Evolutionary conservation across 2,329 filamentous ascomycete species (phyloP).

Genomic region (Sporothrix mexicana): DNA sequence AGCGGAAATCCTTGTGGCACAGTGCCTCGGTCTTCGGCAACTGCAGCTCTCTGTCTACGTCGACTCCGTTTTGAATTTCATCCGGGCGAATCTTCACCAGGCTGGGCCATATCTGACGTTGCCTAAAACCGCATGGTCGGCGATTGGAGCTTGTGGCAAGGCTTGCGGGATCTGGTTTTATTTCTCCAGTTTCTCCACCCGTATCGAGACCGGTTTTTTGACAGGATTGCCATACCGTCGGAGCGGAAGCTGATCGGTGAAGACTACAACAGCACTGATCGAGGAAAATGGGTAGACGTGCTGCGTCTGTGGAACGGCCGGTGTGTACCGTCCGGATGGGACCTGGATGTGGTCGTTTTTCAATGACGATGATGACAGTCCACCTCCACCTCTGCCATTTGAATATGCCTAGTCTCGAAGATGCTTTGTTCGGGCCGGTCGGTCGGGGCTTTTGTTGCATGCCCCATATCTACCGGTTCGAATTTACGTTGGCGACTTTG

Average conservation of each 20-base stretch:
- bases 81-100: neutral
- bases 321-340: too few relatives aligned
- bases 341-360: too few relatives aligned
- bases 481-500: too few relatives aligned
- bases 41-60: slow-evolving; percentile 16
- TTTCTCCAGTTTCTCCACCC: slow-evolving; percentile 8
- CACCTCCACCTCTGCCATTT: too few relatives aligned
- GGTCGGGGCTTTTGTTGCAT: too few relatives aligned
- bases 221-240: neutral
- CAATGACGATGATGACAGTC: too few relatives aligned
- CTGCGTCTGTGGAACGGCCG: too few relatives aligned
- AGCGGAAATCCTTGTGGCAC: neutral
- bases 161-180: slow-evolving; percentile 14
- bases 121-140: neutral
- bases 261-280: neutral
- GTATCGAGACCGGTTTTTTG: neutral
- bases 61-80: neutral
- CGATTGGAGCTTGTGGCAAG: neutral
- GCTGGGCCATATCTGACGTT: neutral
- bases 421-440: too few relatives aligned
- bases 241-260: neutral
- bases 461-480: too few relatives aligned
- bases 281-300: slow-evolving; percentile 24
- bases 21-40: neutral
- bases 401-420: too few relatives aligned